A percentile compares a stretch with the other conserved stretches of the same genome.
Evolutionary conservation across 768 basidiomycete species (phyloP).

Genomic region (Tephrocybe rancida): DNA sequence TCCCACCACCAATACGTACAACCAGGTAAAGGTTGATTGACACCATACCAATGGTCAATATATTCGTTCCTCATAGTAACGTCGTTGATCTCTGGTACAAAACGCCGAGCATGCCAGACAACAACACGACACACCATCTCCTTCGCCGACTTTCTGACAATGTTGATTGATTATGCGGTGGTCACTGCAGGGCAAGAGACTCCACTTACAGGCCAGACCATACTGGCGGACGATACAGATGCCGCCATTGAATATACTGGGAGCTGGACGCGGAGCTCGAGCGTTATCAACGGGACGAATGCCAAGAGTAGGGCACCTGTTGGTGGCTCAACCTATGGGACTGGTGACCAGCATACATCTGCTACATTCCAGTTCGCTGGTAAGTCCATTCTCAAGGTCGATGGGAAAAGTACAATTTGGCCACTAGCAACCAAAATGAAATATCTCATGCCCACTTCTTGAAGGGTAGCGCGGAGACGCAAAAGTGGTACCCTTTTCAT

Average conservation of each 20-base stretch:
- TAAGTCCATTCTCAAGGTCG: neutral
- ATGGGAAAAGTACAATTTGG: too few species aligned
- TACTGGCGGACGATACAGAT: neutral
- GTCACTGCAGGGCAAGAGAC: neutral
- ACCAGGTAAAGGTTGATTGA: neutral
- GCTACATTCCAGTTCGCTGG: neutral
- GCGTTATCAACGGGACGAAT: neutral
- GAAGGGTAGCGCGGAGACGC: too few species aligned
- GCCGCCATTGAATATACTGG: neutral
- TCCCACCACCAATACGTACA: neutral
- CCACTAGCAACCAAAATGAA: too few species aligned
- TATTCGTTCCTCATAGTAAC: neutral
- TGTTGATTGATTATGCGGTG: slow-evolving; percentile 1
- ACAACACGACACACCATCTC: neutral
- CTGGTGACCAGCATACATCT: neutral
- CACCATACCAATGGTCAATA: neutral
- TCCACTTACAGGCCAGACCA: neutral
- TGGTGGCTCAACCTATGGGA: neutral
- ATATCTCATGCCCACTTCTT: too few species aligned
- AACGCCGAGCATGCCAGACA: neutral
- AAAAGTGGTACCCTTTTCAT: too few species aligned
- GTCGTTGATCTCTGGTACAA: neutral
- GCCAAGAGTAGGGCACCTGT: neutral
- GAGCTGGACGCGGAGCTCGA: neutral
- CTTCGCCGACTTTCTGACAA: neutral